These are phyloP conservation scores for Coemansia aciculifera DNA, from an alignment of 192 early-diverging fungal species.

Conservation along the genomic window DNA sequence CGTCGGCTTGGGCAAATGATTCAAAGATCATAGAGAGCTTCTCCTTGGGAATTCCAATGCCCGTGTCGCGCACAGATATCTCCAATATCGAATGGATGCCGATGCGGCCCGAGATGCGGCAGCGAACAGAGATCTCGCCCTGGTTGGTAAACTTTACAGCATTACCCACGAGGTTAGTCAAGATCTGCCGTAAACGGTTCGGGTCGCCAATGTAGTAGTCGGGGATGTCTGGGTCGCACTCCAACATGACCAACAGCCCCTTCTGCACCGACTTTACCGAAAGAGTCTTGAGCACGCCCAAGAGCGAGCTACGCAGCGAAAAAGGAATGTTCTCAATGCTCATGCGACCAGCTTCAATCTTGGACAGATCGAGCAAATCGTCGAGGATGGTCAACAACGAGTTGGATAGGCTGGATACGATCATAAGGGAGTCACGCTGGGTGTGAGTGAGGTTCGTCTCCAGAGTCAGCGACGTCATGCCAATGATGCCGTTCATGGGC, in stretches of 20 bases:
- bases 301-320: conserved; percentile 61
- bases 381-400: conserved; percentile 77
- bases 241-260: conserved; percentile 66
- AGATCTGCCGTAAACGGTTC: conserved; percentile 71
- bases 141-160: conserved; percentile 84
- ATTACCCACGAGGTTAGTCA: conserved; percentile 82
- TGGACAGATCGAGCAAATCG: conserved; percentile 82
- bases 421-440: conserved; percentile 80
- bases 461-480: conserved; percentile 70
- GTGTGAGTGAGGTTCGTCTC: conserved; percentile 78
- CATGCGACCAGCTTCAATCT: conserved; percentile 84
- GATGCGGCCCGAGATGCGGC: conserved; percentile 38
- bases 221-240: conserved; percentile 68
- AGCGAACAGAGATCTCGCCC: conserved; percentile 65
- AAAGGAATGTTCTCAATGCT: conserved; percentile 73
- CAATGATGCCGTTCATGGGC: conserved; percentile 82
- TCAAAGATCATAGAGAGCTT: conserved; percentile 77
- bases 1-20: conserved; percentile 81
- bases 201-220: conserved; percentile 75
- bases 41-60: conserved; percentile 81
- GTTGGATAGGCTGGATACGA: conserved; percentile 71
- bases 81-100: conserved; percentile 59
- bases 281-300: conserved; percentile 70
- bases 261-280: conserved; percentile 74
- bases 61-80: conserved; percentile 64